Percentiles rank a stretch among this genome's conserved stretches.
These are phyloP conservation scores for Curvularia sp. DNA, from an alignment of 2,329 filamentous ascomycete genomes.

Conservation along the genomic window DNA sequence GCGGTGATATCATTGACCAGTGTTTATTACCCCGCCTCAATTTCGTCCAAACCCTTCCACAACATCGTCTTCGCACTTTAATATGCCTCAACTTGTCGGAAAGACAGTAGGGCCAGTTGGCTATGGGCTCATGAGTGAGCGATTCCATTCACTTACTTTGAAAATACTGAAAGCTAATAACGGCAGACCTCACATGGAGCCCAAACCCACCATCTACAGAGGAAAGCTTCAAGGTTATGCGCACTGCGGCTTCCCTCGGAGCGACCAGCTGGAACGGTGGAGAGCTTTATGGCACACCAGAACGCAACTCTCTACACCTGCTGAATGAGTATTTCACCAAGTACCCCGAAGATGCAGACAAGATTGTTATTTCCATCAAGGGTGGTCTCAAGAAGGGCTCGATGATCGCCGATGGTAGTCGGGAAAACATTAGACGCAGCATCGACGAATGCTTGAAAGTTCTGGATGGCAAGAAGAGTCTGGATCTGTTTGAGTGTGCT, in stretches of 20 bases:
- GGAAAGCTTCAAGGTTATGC: slow-evolving; percentile 56
- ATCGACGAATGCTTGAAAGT: slow-evolving; percentile 56
- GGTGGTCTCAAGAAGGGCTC: slow-evolving; percentile 50
- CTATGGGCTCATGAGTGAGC: slow-evolving; percentile 57
- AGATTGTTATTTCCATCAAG: slow-evolving; percentile 61
- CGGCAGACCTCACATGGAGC: slow-evolving; percentile 56
- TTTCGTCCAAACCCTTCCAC: slow-evolving; percentile 5
- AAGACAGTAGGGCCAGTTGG: slow-evolving; percentile 53
- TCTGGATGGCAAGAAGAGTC: slow-evolving; percentile 56
- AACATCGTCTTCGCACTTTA: slow-evolving; percentile 6
- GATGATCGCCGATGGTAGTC: slow-evolving; percentile 50
- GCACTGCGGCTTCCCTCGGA: slow-evolving; percentile 50
- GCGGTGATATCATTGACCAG: slow-evolving; percentile 7
- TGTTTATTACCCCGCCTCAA: slow-evolving; percentile 8
- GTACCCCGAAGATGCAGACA: slow-evolving; percentile 59
- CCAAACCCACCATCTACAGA: slow-evolving; percentile 44
- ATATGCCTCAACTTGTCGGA: slow-evolving; percentile 46
- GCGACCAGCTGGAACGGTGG: slow-evolving; percentile 61
- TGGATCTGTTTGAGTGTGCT: slow-evolving; percentile 59
- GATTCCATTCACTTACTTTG: slow-evolving; percentile 1
- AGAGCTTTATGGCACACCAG: slow-evolving; percentile 56
- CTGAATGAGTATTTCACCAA: slow-evolving; percentile 60
- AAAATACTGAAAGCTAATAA: slow-evolving; percentile 16
- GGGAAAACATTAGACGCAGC: slow-evolving; percentile 51
- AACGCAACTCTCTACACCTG: slow-evolving; percentile 57